A percentile compares a stretch with the other conserved stretches of the same genome.
These are phyloP conservation scores for Amanita exitialis DNA, from an alignment of 768 basidiomycete species.

Conservation along the genomic window DNA sequence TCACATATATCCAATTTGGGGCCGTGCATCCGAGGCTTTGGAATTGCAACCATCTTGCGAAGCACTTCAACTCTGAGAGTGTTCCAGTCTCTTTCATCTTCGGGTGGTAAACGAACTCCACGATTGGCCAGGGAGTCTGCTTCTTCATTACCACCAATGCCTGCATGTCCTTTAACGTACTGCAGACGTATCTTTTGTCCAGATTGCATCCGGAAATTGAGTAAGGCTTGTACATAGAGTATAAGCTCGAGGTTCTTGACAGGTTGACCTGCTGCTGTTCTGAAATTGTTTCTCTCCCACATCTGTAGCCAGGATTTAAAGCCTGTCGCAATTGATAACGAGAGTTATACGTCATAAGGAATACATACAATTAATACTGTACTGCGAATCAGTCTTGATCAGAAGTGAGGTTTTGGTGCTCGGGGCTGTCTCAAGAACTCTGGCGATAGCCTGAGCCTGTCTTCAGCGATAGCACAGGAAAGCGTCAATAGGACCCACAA, in stretches of 20 bases:
- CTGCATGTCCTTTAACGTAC: conserved; percentile 74
- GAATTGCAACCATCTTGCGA: neutral
- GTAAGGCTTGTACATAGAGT: conserved; percentile 53
- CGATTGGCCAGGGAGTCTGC: conserved; percentile 68
- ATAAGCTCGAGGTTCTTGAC: conserved; percentile 74
- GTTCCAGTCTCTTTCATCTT: conserved; percentile 54
- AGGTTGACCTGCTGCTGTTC: conserved; percentile 31
- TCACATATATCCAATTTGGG: neutral
- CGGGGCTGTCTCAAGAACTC: conserved; percentile 69
- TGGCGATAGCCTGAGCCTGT: conserved; percentile 61
- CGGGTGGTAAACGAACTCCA: conserved; percentile 32
- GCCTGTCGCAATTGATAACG: conserved; percentile 31
- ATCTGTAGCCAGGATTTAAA: conserved; percentile 54
- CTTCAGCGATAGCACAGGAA: conserved; percentile 1
- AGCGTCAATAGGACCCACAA: conserved; percentile 35
- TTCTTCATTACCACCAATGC: conserved; percentile 75
- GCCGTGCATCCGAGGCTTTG: neutral
- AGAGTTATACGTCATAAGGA: neutral
- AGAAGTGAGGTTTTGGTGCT: conserved; percentile 42
- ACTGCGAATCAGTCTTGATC: conserved; percentile 82
- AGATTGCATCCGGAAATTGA: conserved; percentile 37
- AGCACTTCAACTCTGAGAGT: conserved; percentile 15
- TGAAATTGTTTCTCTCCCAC: conserved; percentile 55
- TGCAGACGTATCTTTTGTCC: conserved; percentile 53
- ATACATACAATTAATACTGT: conserved; percentile 65